Conservation (phyloP, 441 rosid species). For the Capsella rubella region DNA sequence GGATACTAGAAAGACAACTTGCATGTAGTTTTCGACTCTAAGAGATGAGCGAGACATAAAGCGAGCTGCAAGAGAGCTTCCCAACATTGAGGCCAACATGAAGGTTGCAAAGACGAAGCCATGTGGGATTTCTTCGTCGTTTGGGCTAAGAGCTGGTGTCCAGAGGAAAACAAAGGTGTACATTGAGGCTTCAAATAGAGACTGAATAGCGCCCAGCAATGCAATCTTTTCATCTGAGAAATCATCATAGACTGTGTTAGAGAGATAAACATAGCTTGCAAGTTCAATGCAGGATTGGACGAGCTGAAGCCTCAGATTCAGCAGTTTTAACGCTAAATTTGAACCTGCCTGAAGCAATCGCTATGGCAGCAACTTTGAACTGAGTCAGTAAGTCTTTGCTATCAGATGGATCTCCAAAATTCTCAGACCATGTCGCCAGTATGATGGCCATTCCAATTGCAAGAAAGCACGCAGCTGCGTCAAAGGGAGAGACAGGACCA, state of each 20-base stretch:
- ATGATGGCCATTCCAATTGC: slow-evolving; percentile 94
- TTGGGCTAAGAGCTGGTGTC: slow-evolving; percentile 97
- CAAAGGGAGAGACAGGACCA: slow-evolving; percentile 97
- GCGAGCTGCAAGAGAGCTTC: slow-evolving; percentile 94
- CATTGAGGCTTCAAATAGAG: slow-evolving; percentile 98
- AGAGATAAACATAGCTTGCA: slow-evolving; percentile 11
- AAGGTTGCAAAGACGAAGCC: slow-evolving; percentile 98
- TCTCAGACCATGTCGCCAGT: slow-evolving; percentile 89
- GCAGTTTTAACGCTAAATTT: not conserved
- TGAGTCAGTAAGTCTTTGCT: slow-evolving; percentile 90
- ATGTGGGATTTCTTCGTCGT: slow-evolving; percentile 92
- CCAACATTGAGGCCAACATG: slow-evolving; percentile 97
- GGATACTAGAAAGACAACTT: slow-evolving; percentile 80
- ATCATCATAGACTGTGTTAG: slow-evolving; percentile 13
- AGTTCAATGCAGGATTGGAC: not conserved
- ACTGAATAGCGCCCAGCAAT: slow-evolving; percentile 93
- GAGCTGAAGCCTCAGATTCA: not conserved
- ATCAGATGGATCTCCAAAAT: slow-evolving; percentile 91
- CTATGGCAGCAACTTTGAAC: slow-evolving; percentile 89
- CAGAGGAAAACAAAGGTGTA: slow-evolving; percentile 98
- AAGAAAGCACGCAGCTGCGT: slow-evolving; percentile 94
- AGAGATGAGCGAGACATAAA: slow-evolving; percentile 75
- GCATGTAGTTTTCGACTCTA: slow-evolving; percentile 95
- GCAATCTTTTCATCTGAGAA: slow-evolving; percentile 91
- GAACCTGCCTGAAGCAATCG: slow-evolving; percentile 89